A percentile compares a stretch with the other conserved stretches of the same genome.
phyloP scores from a whole-genome alignment of 192 early-diverging fungal genomes.

The Podila epicladia region DNA sequence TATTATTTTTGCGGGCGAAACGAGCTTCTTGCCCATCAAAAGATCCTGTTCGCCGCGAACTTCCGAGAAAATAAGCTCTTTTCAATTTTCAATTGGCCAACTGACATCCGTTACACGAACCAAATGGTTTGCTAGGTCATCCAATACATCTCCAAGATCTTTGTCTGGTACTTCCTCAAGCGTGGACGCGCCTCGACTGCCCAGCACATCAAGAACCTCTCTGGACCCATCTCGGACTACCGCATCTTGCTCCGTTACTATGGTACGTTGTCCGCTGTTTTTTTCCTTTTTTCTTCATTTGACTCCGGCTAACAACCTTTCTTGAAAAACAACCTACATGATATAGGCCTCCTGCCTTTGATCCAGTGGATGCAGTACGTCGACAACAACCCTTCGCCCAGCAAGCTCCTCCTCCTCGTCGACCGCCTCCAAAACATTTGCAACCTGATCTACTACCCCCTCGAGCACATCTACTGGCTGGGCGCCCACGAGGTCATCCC shows the following conservation, averaged over 20 bases:
- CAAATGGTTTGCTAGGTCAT: conserved; percentile 66
- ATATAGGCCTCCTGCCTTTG: conserved; percentile 73
- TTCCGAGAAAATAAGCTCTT: no score
- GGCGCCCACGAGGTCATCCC: conserved; percentile 85
- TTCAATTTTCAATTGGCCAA: no score
- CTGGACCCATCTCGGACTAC: conserved; percentile 87
- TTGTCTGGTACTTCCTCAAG: conserved; percentile 80
- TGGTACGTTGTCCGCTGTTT: conserved; percentile 7
- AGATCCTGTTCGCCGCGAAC: no score
- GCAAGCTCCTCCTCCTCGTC: conserved; percentile 68
- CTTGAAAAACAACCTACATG: no score
- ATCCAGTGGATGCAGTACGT: conserved; percentile 85
- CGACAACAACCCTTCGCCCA: conserved; percentile 79
- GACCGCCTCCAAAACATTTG: conserved; percentile 88
- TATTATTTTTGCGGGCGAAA: no score
- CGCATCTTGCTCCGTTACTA: conserved; percentile 92
- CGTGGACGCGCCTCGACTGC: conserved; percentile 69
- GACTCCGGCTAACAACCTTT: no score
- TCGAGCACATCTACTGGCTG: conserved; percentile 97
- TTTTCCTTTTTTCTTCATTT: no score
- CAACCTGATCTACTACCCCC: conserved; percentile 92
- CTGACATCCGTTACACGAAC: no score
- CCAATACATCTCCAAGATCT: conserved; percentile 92
- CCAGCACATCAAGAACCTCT: conserved; percentile 79
- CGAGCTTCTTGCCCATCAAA: no score